Percentiles rank a stretch among this genome's conserved stretches.
Evolutionary conservation across 179 eudicot genomes (phyloP).

Genomic region (Pouteria campechiana): DNA sequence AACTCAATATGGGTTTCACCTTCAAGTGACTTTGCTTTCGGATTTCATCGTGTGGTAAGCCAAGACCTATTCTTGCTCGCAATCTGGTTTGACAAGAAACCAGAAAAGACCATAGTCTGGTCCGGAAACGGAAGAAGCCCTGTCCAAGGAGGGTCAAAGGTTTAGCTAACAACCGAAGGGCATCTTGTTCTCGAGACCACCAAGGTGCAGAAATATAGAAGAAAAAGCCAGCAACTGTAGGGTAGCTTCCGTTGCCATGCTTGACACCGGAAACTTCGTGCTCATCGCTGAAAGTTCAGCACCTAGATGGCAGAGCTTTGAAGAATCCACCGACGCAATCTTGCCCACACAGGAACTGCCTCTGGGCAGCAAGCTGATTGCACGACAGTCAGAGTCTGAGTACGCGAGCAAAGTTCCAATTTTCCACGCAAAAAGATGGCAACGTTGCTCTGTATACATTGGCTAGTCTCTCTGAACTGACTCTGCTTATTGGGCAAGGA

Average conservation of each 20-base stretch:
- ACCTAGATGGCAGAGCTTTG: slow-evolving; percentile 31
- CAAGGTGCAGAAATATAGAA: slow-evolving; percentile 18
- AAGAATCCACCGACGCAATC: slow-evolving; percentile 27
- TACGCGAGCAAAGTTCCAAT: slow-evolving; percentile 30
- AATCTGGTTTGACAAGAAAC: slow-evolving; percentile 44
- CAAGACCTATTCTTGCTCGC: slow-evolving; percentile 16
- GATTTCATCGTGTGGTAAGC: slow-evolving; percentile 14
- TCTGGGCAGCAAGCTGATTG: not conserved
- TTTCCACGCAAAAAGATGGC: slow-evolving; percentile 17
- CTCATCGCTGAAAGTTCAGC: slow-evolving; percentile 1
- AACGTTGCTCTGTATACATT: slow-evolving; percentile 21
- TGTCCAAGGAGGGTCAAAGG: slow-evolving; percentile 18
- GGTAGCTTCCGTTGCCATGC: slow-evolving; percentile 12
- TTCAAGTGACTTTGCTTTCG: slow-evolving; percentile 34
- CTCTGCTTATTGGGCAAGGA: slow-evolving; percentile 1
- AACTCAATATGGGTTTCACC: slow-evolving; percentile 29
- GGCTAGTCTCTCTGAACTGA: slow-evolving; percentile 2
- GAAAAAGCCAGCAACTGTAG: not conserved
- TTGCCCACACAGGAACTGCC: slow-evolving; percentile 23
- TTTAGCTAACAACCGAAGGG: slow-evolving; percentile 12
- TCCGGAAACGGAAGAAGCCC: slow-evolving; percentile 21
- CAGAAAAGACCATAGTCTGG: slow-evolving; percentile 42
- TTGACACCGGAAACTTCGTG: slow-evolving; percentile 32
- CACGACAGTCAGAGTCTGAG: slow-evolving; percentile 16
- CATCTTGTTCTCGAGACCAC: slow-evolving; percentile 36